These are phyloP conservation scores for Mycena crocata DNA, from an alignment of 768 basidiomycete species.

Conservation along the genomic window DNA sequence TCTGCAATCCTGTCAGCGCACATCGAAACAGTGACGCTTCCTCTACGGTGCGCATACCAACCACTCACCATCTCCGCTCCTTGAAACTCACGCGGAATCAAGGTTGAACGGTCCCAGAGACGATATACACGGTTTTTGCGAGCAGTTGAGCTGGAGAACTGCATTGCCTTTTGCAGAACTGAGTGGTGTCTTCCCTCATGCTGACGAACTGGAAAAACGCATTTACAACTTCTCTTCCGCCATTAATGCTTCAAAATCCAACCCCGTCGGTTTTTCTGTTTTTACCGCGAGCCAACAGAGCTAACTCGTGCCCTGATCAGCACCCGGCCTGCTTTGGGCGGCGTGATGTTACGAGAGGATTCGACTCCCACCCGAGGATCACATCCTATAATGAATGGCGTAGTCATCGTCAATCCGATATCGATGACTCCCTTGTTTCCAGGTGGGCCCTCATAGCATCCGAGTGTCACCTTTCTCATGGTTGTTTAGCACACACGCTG, in stretches of 20 bases:
- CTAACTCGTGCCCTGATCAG: background rate
- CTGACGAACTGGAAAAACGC: constrained; percentile 40
- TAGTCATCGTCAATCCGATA: constrained; percentile 37
- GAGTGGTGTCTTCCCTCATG: constrained; percentile 61
- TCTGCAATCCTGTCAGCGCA: constrained; percentile 71
- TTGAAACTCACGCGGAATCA: background rate
- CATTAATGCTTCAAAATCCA: constrained; percentile 35
- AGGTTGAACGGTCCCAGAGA: constrained; percentile 47
- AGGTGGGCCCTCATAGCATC: constrained; percentile 46
- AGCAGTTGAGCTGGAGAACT: constrained; percentile 65
- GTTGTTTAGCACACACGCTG: constrained; percentile 55
- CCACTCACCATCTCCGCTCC: constrained; percentile 4
- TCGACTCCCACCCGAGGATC: constrained; percentile 53
- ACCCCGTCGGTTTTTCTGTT: constrained; percentile 13
- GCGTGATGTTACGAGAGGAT: constrained; percentile 70
- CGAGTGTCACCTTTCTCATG: constrained; percentile 11
- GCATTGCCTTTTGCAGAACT: constrained; percentile 67
- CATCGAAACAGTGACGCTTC: constrained; percentile 69
- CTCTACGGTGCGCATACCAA: constrained; percentile 58
- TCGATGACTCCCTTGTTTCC: constrained; percentile 45
- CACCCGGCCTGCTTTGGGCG: constrained; percentile 49
- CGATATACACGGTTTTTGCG: constrained; percentile 57
- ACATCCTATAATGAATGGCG: constrained; percentile 55
- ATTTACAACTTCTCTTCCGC: constrained; percentile 57
- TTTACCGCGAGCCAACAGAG: background rate